These are phyloP conservation scores for Knoxdaviesia proteae DNA, from an alignment of 2,329 filamentous ascomycete genomes.

Conservation along the genomic window DNA sequence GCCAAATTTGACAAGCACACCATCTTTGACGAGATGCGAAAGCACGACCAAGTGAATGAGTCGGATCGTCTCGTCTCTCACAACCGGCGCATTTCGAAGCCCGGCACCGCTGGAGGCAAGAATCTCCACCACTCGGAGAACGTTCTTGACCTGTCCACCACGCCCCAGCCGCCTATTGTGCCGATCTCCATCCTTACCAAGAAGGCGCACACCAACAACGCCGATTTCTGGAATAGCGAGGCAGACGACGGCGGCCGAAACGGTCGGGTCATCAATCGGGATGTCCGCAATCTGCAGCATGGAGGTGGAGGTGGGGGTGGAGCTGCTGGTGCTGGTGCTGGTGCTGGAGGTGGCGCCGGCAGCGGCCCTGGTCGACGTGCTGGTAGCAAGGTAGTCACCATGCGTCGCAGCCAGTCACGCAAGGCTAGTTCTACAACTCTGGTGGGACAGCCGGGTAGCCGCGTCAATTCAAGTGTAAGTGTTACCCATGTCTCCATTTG, in stretches of 20 bases:
- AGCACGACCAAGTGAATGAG: conserved; percentile 75
- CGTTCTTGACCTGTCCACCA: conserved; percentile 43
- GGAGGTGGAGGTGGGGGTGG: conserved; percentile 23
- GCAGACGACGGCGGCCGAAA: conserved; percentile 32
- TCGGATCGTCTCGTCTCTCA: conserved; percentile 78
- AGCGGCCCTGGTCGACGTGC: conserved; percentile 15
- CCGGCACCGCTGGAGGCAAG: conserved; percentile 60
- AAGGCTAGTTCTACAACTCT: conserved; percentile 25
- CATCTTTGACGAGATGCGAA: conserved; percentile 79
- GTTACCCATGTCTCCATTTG: conserved; percentile 1
- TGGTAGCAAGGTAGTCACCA: conserved; percentile 28
- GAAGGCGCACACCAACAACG: conserved; percentile 7
- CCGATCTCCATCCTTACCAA: no score
- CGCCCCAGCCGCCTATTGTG: conserved; percentile 11
- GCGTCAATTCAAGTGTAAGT: conserved; percentile 26
- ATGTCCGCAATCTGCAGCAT: conserved; percentile 4
- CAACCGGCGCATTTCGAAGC: conserved; percentile 44
- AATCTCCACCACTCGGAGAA: conserved; percentile 87
- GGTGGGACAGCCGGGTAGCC: conserved; percentile 15
- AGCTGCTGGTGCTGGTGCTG: conserved; percentile 4
- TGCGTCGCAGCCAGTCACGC: conserved; percentile 32
- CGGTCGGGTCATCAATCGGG: no score
- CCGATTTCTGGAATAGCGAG: conserved; percentile 54
- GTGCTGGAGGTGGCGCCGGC: no score
- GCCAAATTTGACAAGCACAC: conserved; percentile 89